A percentile compares a stretch with the other conserved stretches of the same genome.
Evolutionary conservation across 805 yeast species (phyloP).

Genomic region (Jamesozyma gamospora): DNA sequence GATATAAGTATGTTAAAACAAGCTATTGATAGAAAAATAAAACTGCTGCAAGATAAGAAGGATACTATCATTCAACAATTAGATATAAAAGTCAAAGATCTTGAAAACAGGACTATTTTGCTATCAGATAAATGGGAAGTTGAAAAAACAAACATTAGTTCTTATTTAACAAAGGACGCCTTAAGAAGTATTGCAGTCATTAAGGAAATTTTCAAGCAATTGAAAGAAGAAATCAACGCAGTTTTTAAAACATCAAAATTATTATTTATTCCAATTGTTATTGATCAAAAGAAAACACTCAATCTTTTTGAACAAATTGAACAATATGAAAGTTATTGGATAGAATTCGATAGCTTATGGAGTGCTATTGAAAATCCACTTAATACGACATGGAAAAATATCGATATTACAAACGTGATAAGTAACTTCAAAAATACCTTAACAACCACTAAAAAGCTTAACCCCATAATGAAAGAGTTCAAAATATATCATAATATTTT

Average conservation of each 20-base stretch:
- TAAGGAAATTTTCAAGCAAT: slow-evolving; percentile 17
- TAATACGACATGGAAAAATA: slow-evolving; percentile 7
- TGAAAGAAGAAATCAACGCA: slow-evolving; percentile 16
- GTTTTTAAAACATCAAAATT: slow-evolving; percentile 22
- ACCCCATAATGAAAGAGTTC: background rate
- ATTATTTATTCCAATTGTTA: slow-evolving; percentile 29
- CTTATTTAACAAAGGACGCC: slow-evolving; percentile 36
- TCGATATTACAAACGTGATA: background rate
- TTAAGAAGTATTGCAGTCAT: slow-evolving; percentile 31
- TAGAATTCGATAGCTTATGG: slow-evolving; percentile 3
- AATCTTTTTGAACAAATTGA: background rate
- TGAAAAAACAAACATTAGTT: slow-evolving; percentile 38
- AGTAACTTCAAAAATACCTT: background rate
- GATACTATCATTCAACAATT: slow-evolving; percentile 36
- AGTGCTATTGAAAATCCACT: slow-evolving; percentile 2
- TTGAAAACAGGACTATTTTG: slow-evolving; percentile 26
- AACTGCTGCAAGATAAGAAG: slow-evolving; percentile 33
- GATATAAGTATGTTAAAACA: slow-evolving; percentile 36
- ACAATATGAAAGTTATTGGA: background rate
- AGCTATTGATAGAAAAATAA: slow-evolving; percentile 29
- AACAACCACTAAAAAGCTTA: background rate
- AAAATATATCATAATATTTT: background rate
- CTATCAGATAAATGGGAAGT: slow-evolving; percentile 39
- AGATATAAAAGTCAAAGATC: slow-evolving; percentile 31
- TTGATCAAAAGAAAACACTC: background rate